phyloP scores from a whole-genome alignment of 495 filamentous ascomycete species.

The Patellaria atrata region DNA sequence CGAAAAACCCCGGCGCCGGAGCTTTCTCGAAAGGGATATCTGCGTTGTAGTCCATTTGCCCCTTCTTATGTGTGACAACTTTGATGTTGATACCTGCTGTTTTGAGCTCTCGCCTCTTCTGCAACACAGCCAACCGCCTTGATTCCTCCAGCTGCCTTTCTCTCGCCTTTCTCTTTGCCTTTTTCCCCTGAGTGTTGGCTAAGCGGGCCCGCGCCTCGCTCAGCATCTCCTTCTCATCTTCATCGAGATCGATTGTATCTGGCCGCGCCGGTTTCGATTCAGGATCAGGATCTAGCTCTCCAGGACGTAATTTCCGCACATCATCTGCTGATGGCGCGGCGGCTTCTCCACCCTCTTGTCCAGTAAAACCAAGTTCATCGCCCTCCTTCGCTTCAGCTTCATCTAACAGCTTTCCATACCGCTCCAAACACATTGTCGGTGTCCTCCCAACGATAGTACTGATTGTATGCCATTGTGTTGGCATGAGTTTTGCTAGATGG shows the following conservation, averaged over 20 bases:
- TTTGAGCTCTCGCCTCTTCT: constrained; percentile 93
- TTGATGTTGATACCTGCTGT: constrained; percentile 98
- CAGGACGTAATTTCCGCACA: constrained; percentile 70
- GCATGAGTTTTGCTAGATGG: constrained; percentile 95
- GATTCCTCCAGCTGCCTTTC: constrained; percentile 94
- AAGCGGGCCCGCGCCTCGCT: constrained; percentile 92
- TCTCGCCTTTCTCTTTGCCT: constrained; percentile 93
- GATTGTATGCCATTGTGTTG: constrained; percentile 97
- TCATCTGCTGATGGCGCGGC: constrained; percentile 86
- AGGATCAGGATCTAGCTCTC: constrained; percentile 89
- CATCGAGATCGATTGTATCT: constrained; percentile 93
- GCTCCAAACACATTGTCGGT: constrained; percentile 89
- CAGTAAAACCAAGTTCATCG: constrained; percentile 67
- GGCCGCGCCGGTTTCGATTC: constrained; percentile 95
- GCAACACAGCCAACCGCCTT: constrained; percentile 69
- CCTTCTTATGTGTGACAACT: constrained; percentile 78
- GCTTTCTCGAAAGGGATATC: constrained; percentile 96
- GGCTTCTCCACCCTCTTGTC: constrained; percentile 76
- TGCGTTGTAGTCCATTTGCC: constrained; percentile 98
- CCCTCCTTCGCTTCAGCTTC: constrained; percentile 87
- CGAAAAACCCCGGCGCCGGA: constrained; percentile 80
- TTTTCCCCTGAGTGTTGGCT: constrained; percentile 96
- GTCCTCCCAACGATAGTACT: constrained; percentile 93
- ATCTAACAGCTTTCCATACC: constrained; percentile 91
- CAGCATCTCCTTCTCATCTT: constrained; percentile 99